Percentiles rank a stretch among this genome's conserved stretches.
Conservation (phyloP, 768 basidiomycete species). For the Russula foetens region DNA sequence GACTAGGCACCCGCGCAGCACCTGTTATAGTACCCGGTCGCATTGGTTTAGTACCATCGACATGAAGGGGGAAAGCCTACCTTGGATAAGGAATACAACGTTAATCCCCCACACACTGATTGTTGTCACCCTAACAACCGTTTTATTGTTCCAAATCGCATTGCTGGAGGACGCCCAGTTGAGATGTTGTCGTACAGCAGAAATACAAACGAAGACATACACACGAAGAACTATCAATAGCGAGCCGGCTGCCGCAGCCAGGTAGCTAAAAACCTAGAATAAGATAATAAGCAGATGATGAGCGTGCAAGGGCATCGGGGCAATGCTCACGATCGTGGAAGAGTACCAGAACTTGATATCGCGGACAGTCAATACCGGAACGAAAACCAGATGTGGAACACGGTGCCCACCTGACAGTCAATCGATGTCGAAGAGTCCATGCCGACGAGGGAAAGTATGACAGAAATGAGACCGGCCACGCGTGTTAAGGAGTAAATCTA, state of each 20-base stretch:
- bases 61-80: background rate
- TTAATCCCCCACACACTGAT: background rate
- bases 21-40: background rate
- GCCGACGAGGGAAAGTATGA: background rate
- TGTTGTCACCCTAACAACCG: background rate
- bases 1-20: background rate
- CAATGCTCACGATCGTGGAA: background rate
- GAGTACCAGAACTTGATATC: background rate
- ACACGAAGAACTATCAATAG: background rate
- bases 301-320: background rate
- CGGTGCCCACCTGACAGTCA: background rate
- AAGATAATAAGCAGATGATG: background rate
- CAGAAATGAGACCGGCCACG: background rate
- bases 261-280: background rate
- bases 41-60: background rate
- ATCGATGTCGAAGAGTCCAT: background rate
- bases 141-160: background rate
- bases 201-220: background rate
- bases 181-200: background rate
- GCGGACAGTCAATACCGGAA: background rate
- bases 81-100: background rate
- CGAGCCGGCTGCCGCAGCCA: background rate
- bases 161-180: background rate
- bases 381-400: background rate
- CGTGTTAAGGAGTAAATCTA: slow-evolving; percentile 9